Percentiles rank a stretch among this genome's conserved stretches.
phyloP scores from a whole-genome alignment of 2,329 filamentous ascomycete species.

The Hymenoscyphus salicellus region DNA sequence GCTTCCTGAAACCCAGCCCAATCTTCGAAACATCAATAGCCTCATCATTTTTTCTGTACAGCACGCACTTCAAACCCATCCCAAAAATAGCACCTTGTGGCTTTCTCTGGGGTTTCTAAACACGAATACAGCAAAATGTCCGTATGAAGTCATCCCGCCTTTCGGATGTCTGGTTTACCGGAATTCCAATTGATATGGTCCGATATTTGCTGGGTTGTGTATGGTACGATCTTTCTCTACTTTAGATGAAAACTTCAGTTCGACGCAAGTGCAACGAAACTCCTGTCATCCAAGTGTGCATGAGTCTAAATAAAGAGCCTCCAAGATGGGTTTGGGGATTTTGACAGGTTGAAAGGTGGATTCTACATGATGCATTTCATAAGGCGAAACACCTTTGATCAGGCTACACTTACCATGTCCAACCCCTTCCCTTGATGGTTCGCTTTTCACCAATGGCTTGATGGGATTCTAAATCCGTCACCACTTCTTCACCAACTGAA shows the following conservation, averaged over 20 bases:
- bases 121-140: neutral
- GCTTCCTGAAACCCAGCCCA: conserved; percentile 21
- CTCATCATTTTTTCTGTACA: conserved; percentile 14
- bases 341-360: neutral
- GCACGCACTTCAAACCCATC: neutral
- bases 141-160: conserved; percentile 1
- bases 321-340: neutral
- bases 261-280: neutral
- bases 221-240: neutral
- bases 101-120: conserved; percentile 1
- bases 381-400: neutral
- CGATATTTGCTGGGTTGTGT: neutral
- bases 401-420: neutral
- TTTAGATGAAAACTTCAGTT: neutral
- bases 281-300: neutral
- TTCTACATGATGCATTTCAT: neutral
- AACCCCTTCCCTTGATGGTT: too few species aligned
- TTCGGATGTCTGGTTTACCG: neutral
- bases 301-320: neutral
- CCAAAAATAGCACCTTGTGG: conserved; percentile 8
- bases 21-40: conserved; percentile 28
- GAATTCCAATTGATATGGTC: neutral
- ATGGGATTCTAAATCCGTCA: neutral
- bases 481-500: neutral
- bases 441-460: neutral